phyloP scores from a whole-genome alignment of 805 yeast genomes.

The Candida silvicultrix region DNA sequence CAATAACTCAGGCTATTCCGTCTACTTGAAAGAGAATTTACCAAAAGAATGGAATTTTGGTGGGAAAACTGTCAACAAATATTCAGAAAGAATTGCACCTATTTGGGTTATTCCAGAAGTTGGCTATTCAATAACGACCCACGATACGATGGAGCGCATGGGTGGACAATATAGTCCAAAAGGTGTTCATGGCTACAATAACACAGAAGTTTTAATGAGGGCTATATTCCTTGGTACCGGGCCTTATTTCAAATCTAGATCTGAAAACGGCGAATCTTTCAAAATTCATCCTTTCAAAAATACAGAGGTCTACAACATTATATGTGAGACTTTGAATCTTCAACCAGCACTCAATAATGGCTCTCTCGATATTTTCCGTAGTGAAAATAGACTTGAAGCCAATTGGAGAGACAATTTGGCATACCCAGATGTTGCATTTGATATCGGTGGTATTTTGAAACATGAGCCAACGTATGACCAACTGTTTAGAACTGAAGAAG shows the following conservation, averaged over 20 bases:
- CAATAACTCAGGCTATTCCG: conserved; percentile 31
- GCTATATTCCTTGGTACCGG: conserved; percentile 78
- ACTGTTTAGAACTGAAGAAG: conserved; percentile 21
- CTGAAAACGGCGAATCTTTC: conserved; percentile 15
- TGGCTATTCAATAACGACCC: conserved; percentile 71
- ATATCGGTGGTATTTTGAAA: conserved; percentile 33
- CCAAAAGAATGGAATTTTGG: conserved; percentile 28
- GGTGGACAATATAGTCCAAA: conserved; percentile 17
- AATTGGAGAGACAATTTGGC: conserved; percentile 40
- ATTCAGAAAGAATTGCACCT: conserved; percentile 68
- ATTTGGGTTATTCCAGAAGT: conserved; percentile 79
- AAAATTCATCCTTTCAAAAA: conserved; percentile 61
- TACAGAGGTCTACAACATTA: conserved; percentile 63
- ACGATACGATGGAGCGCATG: conserved; percentile 39
- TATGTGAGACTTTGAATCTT: conserved; percentile 57
- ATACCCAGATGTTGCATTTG: conserved; percentile 48
- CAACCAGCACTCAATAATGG: conserved; percentile 60
- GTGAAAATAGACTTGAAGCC: conserved; percentile 25
- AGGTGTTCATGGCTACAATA: conserved; percentile 86
- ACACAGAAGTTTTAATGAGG: conserved; percentile 72
- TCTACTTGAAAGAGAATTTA: conserved; percentile 52
- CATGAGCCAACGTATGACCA: conserved; percentile 47
- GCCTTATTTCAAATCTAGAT: conserved; percentile 51
- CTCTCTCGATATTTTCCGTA: conserved; percentile 22
- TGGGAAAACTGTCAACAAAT: conserved; percentile 23